Evolutionary conservation across 768 basidiomycete species (phyloP).

Genomic region (Floccularia luteovirens): DNA sequence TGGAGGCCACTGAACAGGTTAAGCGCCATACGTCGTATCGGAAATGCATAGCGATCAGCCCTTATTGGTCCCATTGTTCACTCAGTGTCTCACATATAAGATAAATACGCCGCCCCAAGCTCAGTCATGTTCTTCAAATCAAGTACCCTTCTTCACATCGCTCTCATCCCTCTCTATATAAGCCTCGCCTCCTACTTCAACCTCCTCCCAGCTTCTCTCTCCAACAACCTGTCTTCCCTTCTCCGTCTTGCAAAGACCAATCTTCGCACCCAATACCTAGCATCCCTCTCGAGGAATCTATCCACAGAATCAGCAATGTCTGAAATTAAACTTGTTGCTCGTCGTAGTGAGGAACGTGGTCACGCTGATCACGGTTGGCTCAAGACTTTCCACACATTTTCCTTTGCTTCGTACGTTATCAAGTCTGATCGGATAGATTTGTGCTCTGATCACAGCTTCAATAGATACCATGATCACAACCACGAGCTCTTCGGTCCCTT

Average conservation of each 20-base stretch:
- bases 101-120: too few species aligned
- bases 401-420: conserved; percentile 55
- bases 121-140: conserved; percentile 28
- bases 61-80: too few species aligned
- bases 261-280: conserved; percentile 18
- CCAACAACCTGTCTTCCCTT: conserved; percentile 29
- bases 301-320: conserved; percentile 11
- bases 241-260: conserved; percentile 26
- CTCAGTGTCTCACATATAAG: too few species aligned
- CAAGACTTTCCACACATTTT: conserved; percentile 83
- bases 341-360: conserved; percentile 59
- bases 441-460: not conserved
- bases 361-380: conserved; percentile 81
- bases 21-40: too few species aligned
- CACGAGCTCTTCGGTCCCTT: conserved; percentile 66
- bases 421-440: conserved; percentile 11
- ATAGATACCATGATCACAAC: conserved; percentile 51
- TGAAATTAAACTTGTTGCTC: conserved; percentile 36
- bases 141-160: conserved; percentile 25
- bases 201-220: conserved; percentile 17
- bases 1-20: too few species aligned
- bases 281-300: conserved; percentile 4
- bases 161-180: conserved; percentile 32
- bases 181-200: conserved; percentile 26
- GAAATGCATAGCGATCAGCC: too few species aligned